These are phyloP conservation scores for Blastocystis sp. DNA, from an alignment of 352 stramenopile genomes.

Conservation along the genomic window DNA sequence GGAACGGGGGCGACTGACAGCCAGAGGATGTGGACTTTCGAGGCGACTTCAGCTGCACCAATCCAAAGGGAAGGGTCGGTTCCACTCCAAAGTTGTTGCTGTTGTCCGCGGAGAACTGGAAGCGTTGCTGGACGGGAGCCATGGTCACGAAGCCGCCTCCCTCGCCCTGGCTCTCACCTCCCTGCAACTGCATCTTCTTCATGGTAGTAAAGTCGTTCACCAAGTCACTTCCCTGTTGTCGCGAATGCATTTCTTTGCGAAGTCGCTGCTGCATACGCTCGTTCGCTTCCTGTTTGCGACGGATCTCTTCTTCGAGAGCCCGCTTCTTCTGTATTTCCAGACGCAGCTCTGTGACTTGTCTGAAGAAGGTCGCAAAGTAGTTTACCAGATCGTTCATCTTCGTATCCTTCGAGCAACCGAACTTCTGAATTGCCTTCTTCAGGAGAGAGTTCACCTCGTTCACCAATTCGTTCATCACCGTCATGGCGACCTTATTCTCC, in stretches of 20 bases:
- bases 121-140: neutral
- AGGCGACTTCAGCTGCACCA: neutral
- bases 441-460: neutral
- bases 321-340: neutral
- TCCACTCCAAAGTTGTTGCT: neutral
- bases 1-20: too few species aligned
- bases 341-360: neutral
- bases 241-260: neutral
- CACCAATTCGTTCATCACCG: neutral
- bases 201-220: neutral
- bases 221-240: neutral
- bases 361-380: slow-evolving; percentile 25
- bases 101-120: neutral
- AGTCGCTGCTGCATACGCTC: neutral
- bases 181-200: neutral
- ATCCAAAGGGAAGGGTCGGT: neutral
- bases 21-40: too few species aligned
- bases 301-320: neutral
- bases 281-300: slow-evolving; percentile 6
- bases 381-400: slow-evolving; percentile 15
- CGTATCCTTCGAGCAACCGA: slow-evolving; percentile 6
- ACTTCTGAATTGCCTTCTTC: slow-evolving; percentile 12
- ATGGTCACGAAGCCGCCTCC: neutral
- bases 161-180: neutral
- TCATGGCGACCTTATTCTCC: neutral